Evolutionary conservation across 331 rosid genomes (phyloP).

Genomic region (Pyrus hybrid): DNA sequence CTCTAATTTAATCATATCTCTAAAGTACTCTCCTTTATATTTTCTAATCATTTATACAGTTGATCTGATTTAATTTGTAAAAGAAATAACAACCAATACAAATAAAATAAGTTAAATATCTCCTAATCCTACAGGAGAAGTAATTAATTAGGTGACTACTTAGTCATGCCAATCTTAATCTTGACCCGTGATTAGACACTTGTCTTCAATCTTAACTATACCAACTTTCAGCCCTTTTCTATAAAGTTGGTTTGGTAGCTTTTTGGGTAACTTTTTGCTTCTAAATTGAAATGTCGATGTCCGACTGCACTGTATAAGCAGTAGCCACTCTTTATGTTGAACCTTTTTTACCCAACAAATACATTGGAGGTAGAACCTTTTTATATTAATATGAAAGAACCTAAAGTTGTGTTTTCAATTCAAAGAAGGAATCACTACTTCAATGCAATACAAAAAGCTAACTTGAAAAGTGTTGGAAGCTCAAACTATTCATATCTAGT

Average conservation of each 20-base stretch:
- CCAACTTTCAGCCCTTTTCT: background rate
- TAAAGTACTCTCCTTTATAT: too few species aligned
- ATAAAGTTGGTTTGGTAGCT: background rate
- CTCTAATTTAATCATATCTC: too few species aligned
- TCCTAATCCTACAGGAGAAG: too few species aligned
- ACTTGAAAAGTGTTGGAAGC: background rate
- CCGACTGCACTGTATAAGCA: background rate
- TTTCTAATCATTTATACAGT: too few species aligned
- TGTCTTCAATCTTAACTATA: background rate
- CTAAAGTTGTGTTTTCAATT: background rate
- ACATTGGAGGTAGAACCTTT: too few species aligned
- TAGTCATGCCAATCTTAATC: background rate
- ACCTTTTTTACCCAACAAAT: too few species aligned
- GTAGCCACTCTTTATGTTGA: background rate
- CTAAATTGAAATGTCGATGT: background rate
- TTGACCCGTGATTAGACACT: background rate
- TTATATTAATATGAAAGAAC: background rate
- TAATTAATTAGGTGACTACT: too few species aligned
- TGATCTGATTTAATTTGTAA: too few species aligned
- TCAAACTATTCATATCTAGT: background rate
- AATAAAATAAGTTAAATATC: too few species aligned
- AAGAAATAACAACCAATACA: too few species aligned
- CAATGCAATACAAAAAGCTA: background rate
- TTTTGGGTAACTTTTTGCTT: background rate
- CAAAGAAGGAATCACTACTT: background rate